These are phyloP conservation scores for Neospora caninum DNA, from an alignment of 169 alveolate genomes.

Conservation along the genomic window DNA sequence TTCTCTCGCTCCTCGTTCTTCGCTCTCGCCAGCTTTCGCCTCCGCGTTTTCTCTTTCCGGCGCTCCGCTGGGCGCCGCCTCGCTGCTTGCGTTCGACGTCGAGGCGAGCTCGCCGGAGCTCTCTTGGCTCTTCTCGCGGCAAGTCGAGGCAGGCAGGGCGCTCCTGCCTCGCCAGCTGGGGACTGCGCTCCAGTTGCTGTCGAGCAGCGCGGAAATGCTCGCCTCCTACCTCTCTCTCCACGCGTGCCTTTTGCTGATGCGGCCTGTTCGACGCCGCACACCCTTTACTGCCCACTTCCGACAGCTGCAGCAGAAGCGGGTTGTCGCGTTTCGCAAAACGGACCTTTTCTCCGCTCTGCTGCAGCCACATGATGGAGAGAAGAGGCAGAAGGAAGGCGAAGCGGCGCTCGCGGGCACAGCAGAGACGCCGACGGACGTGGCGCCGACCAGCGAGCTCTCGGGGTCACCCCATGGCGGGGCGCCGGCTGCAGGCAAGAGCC, in stretches of 20 bases:
- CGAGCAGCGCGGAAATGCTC: neutral
- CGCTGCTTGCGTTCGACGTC: neutral
- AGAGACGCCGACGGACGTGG: no score
- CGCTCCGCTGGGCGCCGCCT: neutral
- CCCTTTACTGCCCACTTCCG: neutral
- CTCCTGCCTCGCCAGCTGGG: constrained; percentile 1
- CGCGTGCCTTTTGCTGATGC: neutral
- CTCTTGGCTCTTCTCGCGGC: neutral
- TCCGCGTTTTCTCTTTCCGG: neutral
- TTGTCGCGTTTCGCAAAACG: no score
- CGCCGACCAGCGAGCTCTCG: no score
- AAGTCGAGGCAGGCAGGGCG: neutral
- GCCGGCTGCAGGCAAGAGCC: neutral
- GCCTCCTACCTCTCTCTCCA: neutral
- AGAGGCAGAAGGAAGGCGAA: no score
- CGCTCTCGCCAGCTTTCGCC: neutral
- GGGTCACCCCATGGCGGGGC: neutral
- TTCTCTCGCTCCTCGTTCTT: neutral
- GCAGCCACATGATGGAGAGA: no score
- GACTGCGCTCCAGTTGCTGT: neutral
- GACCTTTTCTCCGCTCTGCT: no score
- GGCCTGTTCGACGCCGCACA: neutral
- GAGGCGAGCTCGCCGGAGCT: neutral
- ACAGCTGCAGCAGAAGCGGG: neutral
- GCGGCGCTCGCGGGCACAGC: no score